Percentiles rank a stretch among this genome's conserved stretches.
These are phyloP conservation scores for Pleurotus giganteus DNA, from an alignment of 768 basidiomycete species.

Conservation along the genomic window DNA sequence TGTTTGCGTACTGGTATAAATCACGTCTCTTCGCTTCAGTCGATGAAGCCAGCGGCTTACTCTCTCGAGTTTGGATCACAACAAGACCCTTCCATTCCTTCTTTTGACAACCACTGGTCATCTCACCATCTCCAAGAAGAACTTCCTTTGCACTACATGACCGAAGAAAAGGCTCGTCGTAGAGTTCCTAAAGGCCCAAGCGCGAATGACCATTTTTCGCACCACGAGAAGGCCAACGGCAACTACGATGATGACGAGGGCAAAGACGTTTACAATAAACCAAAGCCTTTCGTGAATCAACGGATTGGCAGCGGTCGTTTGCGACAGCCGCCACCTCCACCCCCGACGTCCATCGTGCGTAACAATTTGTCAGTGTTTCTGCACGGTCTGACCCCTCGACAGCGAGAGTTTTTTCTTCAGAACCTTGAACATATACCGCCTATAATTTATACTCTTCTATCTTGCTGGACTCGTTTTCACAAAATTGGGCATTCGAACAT, in stretches of 20 bases:
- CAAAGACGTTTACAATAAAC: conserved; percentile 53
- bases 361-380: neutral
- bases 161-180: conserved; percentile 66
- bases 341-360: conserved; percentile 63
- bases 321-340: conserved; percentile 59
- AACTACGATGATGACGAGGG: conserved; percentile 43
- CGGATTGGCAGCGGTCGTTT: conserved; percentile 58
- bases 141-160: conserved; percentile 50
- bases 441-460: conserved; percentile 85
- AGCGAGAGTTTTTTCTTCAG: conserved; percentile 78
- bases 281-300: conserved; percentile 29
- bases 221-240: conserved; percentile 4
- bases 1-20: neutral
- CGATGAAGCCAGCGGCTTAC: conserved; percentile 64
- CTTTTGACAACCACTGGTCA: conserved; percentile 51
- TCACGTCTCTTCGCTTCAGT: conserved; percentile 22
- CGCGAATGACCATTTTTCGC: conserved; percentile 1
- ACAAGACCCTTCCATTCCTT: conserved; percentile 44
- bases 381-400: conserved; percentile 12
- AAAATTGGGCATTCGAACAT: conserved; percentile 81
- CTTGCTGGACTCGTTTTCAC: conserved; percentile 94
- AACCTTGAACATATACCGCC: conserved; percentile 79
- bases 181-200: conserved; percentile 30
- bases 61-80: conserved; percentile 68
- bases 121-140: conserved; percentile 32